A percentile compares a stretch with the other conserved stretches of the same genome.
Evolutionary conservation across 371 early-diverging fungal species (phyloP).

Genomic region (Ordospora colligata): DNA sequence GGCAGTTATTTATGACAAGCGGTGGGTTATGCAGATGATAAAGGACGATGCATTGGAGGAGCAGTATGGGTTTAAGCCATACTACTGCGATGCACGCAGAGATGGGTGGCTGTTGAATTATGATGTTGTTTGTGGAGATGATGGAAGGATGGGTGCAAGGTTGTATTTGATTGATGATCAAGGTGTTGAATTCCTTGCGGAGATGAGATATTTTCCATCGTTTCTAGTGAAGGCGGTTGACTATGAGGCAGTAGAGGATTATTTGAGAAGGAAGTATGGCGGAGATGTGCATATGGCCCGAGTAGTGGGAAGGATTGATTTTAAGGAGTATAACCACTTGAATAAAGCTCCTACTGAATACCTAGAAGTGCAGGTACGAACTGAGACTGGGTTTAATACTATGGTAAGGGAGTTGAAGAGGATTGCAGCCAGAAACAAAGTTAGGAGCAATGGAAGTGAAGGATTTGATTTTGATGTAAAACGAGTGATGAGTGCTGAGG

Average conservation of each 20-base stretch:
- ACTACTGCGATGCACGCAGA: conserved; percentile 10
- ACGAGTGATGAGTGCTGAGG: not conserved
- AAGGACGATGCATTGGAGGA: conserved; percentile 32
- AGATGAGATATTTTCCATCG: conserved; percentile 50
- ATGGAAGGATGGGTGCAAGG: conserved; percentile 15
- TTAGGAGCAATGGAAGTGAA: not conserved
- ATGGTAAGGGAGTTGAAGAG: conserved; percentile 47
- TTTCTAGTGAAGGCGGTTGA: conserved; percentile 32
- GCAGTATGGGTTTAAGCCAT: conserved; percentile 53
- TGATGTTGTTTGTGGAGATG: conserved; percentile 1
- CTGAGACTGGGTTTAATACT: conserved; percentile 25
- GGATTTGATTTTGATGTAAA: not conserved
- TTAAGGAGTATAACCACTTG: conserved; percentile 52
- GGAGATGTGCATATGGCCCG: conserved; percentile 30
- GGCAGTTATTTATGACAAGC: too few relatives aligned
- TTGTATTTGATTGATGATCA: conserved; percentile 56
- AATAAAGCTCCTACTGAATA: conserved; percentile 25
- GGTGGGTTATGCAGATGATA: not conserved
- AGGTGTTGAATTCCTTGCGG: conserved; percentile 42
- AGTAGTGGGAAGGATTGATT: conserved; percentile 35
- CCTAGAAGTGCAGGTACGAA: conserved; percentile 40
- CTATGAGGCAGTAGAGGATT: conserved; percentile 46
- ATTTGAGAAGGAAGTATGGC: conserved; percentile 42
- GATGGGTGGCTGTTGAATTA: conserved; percentile 61
- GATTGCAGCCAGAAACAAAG: conserved; percentile 24